A percentile compares a stretch with the other conserved stretches of the same genome.
These are phyloP conservation scores for Melampsora medusae DNA, from an alignment of 1,284 basidiomycete genomes.

Conservation along the genomic window DNA sequence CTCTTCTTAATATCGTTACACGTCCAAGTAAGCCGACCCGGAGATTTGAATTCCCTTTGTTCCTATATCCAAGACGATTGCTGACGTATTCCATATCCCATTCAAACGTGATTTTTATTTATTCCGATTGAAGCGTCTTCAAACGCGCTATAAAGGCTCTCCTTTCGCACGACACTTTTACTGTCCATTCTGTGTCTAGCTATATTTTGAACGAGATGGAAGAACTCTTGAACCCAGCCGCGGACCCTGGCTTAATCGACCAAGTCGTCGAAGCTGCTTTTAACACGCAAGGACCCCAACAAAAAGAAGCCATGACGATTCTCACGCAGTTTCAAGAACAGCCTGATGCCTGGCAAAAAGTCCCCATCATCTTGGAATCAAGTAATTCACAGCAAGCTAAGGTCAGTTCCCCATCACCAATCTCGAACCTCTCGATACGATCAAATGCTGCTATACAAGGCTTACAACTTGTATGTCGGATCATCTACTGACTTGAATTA, in stretches of 20 bases:
- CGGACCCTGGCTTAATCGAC: conserved; percentile 76
- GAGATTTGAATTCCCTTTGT: too few relatives aligned
- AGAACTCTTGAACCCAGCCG: conserved; percentile 45
- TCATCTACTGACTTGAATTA: conserved; percentile 4
- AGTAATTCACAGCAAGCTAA: conserved; percentile 86
- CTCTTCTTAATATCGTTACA: too few relatives aligned
- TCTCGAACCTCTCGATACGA: not conserved
- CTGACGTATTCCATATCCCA: too few relatives aligned
- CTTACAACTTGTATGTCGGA: not conserved
- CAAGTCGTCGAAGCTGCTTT: conserved; percentile 74
- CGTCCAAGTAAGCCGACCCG: too few relatives aligned
- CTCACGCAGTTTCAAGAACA: conserved; percentile 95
- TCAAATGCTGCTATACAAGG: not conserved
- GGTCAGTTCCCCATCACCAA: conserved; percentile 57
- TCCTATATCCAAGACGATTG: too few relatives aligned
- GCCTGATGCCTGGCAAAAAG: conserved; percentile 96
- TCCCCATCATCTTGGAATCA: conserved; percentile 86
- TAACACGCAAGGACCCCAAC: conserved; percentile 71
- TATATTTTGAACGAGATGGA: conserved; percentile 25
- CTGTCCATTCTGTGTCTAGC: not conserved
- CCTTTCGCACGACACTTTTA: not conserved
- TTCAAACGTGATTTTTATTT: not conserved
- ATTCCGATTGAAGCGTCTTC: not conserved
- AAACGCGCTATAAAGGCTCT: not conserved
- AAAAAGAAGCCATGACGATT: conserved; percentile 52